phyloP scores from a whole-genome alignment of 495 filamentous ascomycete genomes.

The Daldinia grandis region DNA sequence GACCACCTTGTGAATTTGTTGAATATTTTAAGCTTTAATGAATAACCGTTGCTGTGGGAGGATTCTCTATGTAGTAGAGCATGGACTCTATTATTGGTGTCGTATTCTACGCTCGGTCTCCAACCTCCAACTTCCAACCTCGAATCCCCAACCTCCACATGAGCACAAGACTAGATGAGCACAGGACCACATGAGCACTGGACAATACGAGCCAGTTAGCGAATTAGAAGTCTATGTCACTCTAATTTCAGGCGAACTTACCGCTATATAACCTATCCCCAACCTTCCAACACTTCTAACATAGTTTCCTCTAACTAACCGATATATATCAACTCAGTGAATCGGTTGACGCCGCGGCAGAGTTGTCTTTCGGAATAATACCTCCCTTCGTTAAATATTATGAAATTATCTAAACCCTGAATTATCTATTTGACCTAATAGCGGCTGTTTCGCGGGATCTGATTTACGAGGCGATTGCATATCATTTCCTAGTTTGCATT shows the following conservation, averaged over 20 bases:
- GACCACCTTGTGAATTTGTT: too few species aligned
- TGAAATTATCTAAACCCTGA: neutral
- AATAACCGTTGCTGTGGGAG: too few species aligned
- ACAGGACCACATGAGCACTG: constrained; percentile 15
- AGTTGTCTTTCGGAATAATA: neutral
- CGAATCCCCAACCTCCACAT: constrained; percentile 14
- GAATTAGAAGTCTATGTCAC: constrained; percentile 15
- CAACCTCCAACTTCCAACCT: constrained; percentile 5
- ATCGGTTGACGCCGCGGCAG: neutral
- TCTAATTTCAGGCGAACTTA: neutral
- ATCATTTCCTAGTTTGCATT: neutral
- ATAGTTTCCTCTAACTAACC: neutral
- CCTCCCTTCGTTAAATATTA: neutral
- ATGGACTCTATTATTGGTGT: neutral
- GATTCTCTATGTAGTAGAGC: too few species aligned
- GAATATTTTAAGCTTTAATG: too few species aligned
- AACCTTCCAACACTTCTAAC: neutral
- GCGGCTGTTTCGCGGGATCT: neutral
- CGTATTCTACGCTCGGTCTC: neutral
- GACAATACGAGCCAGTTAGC: constrained; percentile 24
- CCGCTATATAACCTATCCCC: neutral
- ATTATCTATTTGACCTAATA: neutral
- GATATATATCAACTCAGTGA: neutral
- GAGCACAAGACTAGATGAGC: too few species aligned
- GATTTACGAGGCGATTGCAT: neutral